A percentile compares a stretch with the other conserved stretches of the same genome.
phyloP scores from a whole-genome alignment of 495 filamentous ascomycete species.

The Chaetomium cochliodes region DNA sequence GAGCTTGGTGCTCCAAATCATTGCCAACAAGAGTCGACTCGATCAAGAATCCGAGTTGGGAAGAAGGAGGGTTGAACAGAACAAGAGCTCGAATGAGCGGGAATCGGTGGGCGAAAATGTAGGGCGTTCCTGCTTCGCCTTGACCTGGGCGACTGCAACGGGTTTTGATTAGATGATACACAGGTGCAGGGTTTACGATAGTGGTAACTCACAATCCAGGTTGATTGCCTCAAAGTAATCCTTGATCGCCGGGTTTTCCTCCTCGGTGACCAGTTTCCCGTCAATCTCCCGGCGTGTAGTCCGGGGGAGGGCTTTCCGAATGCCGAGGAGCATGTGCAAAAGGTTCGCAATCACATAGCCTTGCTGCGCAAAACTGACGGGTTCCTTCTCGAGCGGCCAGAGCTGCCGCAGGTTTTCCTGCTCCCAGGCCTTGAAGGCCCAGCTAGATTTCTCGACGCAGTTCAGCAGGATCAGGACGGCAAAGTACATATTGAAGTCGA shows the following conservation, averaged over 20 bases:
- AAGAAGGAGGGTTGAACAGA: constrained; percentile 61
- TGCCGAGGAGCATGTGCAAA: constrained; percentile 69
- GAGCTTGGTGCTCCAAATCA: not conserved
- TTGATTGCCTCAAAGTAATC: constrained; percentile 63
- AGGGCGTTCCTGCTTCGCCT: constrained; percentile 42
- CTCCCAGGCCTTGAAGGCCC: constrained; percentile 75
- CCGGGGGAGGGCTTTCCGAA: constrained; percentile 68
- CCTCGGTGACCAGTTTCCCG: constrained; percentile 55
- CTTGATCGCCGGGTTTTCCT: constrained; percentile 51
- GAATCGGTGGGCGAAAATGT: constrained; percentile 64
- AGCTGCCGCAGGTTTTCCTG: constrained; percentile 53
- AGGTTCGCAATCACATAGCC: constrained; percentile 71
- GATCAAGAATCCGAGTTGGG: constrained; percentile 32
- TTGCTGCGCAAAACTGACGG: constrained; percentile 64
- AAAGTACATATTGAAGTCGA: constrained; percentile 71
- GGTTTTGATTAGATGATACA: not conserved
- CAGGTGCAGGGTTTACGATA: not conserved
- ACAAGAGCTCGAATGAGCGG: constrained; percentile 64
- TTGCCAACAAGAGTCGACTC: not conserved
- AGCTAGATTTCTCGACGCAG: constrained; percentile 80
- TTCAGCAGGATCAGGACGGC: constrained; percentile 71
- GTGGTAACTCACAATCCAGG: constrained; percentile 55
- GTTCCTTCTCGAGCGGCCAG: constrained; percentile 73
- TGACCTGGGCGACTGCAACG: constrained; percentile 38
- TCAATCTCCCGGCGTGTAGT: constrained; percentile 52